Conservation (phyloP, 495 filamentous ascomycete species). For the Daldinia grandis region DNA sequence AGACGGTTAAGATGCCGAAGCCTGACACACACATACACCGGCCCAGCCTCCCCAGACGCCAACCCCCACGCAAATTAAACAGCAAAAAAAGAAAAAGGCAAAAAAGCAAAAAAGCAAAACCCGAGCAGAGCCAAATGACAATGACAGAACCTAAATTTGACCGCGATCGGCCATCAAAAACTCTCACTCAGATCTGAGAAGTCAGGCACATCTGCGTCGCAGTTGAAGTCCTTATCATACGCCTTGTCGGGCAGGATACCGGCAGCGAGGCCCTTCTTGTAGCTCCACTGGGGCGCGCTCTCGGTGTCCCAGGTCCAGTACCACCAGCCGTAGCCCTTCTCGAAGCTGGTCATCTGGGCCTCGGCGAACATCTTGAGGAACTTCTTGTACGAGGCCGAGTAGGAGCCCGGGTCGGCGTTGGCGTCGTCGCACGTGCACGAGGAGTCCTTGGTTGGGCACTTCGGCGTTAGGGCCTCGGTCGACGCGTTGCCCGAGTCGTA, state of each 20-base stretch:
- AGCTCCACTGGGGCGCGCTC: conserved; percentile 88
- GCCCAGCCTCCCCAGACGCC: neutral
- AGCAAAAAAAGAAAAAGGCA: neutral
- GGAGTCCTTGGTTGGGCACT: conserved; percentile 71
- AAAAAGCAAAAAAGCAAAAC: neutral
- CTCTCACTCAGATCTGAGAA: conserved; percentile 60
- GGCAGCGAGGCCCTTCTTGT: conserved; percentile 81
- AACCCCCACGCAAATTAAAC: neutral
- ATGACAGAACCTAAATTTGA: neutral
- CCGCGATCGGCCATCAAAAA: conserved; percentile 14
- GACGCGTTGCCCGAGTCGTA: conserved; percentile 63
- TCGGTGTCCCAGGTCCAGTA: conserved; percentile 87
- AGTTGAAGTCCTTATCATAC: conserved; percentile 78
- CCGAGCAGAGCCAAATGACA: neutral
- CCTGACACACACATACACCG: neutral
- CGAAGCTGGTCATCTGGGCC: conserved; percentile 93
- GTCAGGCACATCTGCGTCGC: conserved; percentile 71
- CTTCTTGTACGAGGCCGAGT: conserved; percentile 78
- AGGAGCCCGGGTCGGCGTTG: conserved; percentile 74
- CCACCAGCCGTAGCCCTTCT: conserved; percentile 94
- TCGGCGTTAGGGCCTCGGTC: conserved; percentile 64
- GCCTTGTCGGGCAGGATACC: conserved; percentile 85
- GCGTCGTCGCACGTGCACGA: conserved; percentile 77
- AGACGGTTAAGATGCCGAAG: neutral
- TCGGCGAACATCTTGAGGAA: conserved; percentile 91